Percentiles rank a stretch among this genome's conserved stretches.
These are phyloP conservation scores for Plantago rigida DNA, from an alignment of 305 asterid genomes.

Conservation along the genomic window DNA sequence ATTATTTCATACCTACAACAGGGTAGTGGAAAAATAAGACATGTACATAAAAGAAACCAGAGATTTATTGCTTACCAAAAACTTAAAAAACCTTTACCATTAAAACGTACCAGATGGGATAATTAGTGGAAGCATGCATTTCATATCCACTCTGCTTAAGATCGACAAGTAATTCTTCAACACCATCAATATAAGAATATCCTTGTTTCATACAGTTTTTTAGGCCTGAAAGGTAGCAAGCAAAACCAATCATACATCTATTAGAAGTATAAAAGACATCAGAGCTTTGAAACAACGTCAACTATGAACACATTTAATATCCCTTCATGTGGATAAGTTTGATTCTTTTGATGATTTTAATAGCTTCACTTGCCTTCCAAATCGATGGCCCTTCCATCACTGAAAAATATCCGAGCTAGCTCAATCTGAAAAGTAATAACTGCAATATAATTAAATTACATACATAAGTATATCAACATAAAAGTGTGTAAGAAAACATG, in stretches of 20 bases:
- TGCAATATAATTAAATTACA: constrained; percentile 14
- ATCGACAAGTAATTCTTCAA: constrained; percentile 55
- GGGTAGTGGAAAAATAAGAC: neutral
- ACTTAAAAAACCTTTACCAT: constrained; percentile 14
- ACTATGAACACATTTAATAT: neutral
- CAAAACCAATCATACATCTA: constrained; percentile 8
- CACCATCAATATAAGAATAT: constrained; percentile 68
- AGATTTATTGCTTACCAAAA: constrained; percentile 17
- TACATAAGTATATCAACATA: neutral
- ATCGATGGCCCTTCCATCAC: constrained; percentile 74
- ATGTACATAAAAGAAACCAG: constrained; percentile 15
- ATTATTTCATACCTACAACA: constrained; percentile 68
- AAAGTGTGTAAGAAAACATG: too few species aligned
- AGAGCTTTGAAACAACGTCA: neutral
- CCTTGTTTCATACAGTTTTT: constrained; percentile 70
- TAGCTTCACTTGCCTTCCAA: constrained; percentile 48
- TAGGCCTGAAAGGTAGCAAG: constrained; percentile 47
- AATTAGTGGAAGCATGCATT: constrained; percentile 77
- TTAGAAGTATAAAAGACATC: neutral
- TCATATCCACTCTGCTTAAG: constrained; percentile 73
- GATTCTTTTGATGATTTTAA: too few species aligned
- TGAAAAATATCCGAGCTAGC: constrained; percentile 58
- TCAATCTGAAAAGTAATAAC: constrained; percentile 46
- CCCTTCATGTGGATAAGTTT: too few species aligned
- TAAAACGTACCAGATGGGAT: constrained; percentile 65